Evolutionary conservation across 164 flowering plant species (phyloP).

Genomic region (Tetrastigma voinierianum): DNA sequence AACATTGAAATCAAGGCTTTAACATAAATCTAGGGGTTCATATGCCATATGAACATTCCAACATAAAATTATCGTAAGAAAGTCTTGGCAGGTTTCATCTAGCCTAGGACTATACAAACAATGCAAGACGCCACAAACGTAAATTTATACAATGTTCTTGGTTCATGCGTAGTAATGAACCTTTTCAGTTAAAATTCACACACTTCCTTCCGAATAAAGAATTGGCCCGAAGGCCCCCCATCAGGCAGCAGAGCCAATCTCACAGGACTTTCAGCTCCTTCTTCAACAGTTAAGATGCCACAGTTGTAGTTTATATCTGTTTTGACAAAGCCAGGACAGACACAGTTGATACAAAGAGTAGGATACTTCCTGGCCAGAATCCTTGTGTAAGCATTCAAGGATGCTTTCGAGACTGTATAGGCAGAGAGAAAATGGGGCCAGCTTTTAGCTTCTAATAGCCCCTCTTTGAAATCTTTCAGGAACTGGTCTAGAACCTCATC

Average conservation of each 20-base stretch:
- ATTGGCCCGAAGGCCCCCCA: slow-evolving; percentile 40
- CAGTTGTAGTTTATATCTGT: slow-evolving; percentile 31
- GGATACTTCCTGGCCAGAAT: slow-evolving; percentile 40
- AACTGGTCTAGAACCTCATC: slow-evolving; percentile 32
- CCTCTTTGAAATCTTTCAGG: slow-evolving; percentile 35
- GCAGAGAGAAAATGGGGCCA: slow-evolving; percentile 33
- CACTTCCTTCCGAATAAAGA: slow-evolving; percentile 27
- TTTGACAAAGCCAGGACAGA: slow-evolving; percentile 43
- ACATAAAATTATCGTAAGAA: too few species aligned
- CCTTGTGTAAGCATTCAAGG: slow-evolving; percentile 52
- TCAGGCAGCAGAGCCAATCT: slow-evolving; percentile 40
- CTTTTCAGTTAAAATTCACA: not conserved
- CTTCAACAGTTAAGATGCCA: slow-evolving; percentile 29
- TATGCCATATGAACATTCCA: too few species aligned
- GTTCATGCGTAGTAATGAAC: too few species aligned
- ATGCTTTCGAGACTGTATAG: slow-evolving; percentile 37
- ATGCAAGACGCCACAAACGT: too few species aligned
- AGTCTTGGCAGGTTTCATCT: too few species aligned
- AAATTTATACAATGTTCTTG: too few species aligned
- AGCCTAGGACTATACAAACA: too few species aligned
- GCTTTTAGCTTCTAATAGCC: slow-evolving; percentile 20
- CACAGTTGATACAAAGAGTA: slow-evolving; percentile 28
- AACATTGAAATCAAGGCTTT: too few species aligned
- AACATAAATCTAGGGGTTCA: too few species aligned
- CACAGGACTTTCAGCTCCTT: slow-evolving; percentile 43